These are phyloP conservation scores for Fusarium torreyae DNA, from an alignment of 2,329 filamentous ascomycete genomes.

Conservation along the genomic window DNA sequence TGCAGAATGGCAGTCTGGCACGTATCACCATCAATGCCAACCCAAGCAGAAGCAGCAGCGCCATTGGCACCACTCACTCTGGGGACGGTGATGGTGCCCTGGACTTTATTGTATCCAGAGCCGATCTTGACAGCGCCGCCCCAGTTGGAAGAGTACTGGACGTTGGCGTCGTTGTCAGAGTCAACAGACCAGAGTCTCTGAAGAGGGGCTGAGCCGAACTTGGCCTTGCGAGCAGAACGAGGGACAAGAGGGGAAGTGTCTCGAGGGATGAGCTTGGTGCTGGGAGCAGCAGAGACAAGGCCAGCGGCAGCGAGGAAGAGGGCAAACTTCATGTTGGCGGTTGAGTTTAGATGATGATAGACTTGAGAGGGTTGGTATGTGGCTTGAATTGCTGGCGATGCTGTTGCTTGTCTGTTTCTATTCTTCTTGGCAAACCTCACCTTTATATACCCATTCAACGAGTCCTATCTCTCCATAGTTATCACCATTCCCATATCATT, in stretches of 20 bases:
- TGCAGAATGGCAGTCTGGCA: conserved; percentile 59
- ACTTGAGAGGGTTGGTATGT: neutral
- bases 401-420: neutral
- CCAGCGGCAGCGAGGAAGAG: conserved; percentile 11
- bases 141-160: conserved; percentile 22
- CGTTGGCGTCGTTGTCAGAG: conserved; percentile 4
- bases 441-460: neutral
- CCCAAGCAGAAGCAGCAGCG: conserved; percentile 53
- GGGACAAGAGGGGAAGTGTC: conserved; percentile 19
- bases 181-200: conserved; percentile 13
- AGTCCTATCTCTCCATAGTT: accelerated
- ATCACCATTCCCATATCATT: neutral
- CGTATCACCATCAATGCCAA: conserved; percentile 64
- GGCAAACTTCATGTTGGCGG: conserved; percentile 20
- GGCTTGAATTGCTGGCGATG: neutral
- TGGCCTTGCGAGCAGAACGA: conserved; percentile 14
- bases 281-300: conserved; percentile 10
- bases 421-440: neutral
- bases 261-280: conserved; percentile 15
- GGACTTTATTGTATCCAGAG: conserved; percentile 16
- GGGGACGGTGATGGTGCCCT: conserved; percentile 23
- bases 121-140: conserved; percentile 15
- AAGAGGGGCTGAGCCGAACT: conserved; percentile 15
- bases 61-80: conserved; percentile 7
- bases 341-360: neutral